These are phyloP conservation scores for Penicillium arizonense DNA, from an alignment of 495 filamentous ascomycete species.

Conservation along the genomic window DNA sequence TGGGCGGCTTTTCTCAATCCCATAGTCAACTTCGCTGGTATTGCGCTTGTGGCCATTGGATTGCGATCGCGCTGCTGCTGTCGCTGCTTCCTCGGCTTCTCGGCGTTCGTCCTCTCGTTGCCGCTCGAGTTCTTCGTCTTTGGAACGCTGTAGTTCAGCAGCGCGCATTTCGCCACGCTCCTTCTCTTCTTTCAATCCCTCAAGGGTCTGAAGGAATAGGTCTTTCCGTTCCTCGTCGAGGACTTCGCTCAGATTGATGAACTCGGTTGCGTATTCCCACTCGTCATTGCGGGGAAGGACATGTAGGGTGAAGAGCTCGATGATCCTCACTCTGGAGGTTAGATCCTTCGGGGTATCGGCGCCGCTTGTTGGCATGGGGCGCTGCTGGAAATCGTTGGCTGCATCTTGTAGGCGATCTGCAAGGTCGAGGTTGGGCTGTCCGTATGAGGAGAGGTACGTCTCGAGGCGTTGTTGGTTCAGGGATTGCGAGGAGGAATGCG, in stretches of 20 bases:
- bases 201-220: conserved; percentile 70
- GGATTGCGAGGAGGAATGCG: conserved; percentile 77
- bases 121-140: conserved; percentile 60
- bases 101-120: conserved; percentile 56
- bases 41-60: conserved; percentile 51
- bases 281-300: conserved; percentile 86
- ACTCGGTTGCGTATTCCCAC: conserved; percentile 92
- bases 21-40: conserved; percentile 54
- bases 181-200: conserved; percentile 61
- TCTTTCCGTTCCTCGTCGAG: conserved; percentile 92
- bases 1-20: conserved; percentile 45
- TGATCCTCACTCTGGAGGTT: conserved; percentile 74
- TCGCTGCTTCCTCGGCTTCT: conserved; percentile 58
- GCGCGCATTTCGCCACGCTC: conserved; percentile 71
- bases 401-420: conserved; percentile 53
- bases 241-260: conserved; percentile 77
- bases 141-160: conserved; percentile 56
- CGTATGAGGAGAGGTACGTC: conserved; percentile 79
- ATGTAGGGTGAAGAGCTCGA: conserved; percentile 92
- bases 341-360: conserved; percentile 78
- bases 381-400: conserved; percentile 19
- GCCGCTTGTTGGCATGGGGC: conserved; percentile 47
- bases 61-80: conserved; percentile 33
- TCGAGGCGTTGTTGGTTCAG: conserved; percentile 87
- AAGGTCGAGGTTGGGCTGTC: conserved; percentile 65